Evolutionary conservation across 2,329 filamentous ascomycete genomes (phyloP).

Genomic region (Epichloe sp.): DNA sequence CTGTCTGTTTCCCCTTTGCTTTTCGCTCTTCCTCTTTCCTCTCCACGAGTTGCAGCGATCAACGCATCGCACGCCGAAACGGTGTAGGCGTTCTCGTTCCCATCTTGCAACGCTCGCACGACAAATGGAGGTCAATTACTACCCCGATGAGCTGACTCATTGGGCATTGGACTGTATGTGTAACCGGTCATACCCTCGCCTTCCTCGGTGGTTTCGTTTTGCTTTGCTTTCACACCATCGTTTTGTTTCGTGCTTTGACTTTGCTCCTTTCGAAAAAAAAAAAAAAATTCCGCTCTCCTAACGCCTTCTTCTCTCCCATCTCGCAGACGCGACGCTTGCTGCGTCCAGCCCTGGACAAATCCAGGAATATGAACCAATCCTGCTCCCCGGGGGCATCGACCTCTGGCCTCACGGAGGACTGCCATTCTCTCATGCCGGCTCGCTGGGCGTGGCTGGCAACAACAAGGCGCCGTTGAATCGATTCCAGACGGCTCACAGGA

Average conservation of each 20-base stretch:
- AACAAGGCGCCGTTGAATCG: not conserved
- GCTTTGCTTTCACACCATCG: too few species aligned
- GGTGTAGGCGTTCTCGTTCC: too few species aligned
- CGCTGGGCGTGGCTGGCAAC: not conserved
- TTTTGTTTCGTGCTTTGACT: not conserved
- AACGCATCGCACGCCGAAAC: too few species aligned
- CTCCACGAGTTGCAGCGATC: too few species aligned
- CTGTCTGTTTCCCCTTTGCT: not conserved
- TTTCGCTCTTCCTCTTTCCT: too few species aligned
- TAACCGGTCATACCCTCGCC: not conserved
- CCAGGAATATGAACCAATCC: not conserved
- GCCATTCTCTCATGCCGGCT: not conserved
- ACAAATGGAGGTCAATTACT: not conserved
- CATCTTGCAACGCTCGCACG: not conserved
- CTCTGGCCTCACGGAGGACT: not conserved
- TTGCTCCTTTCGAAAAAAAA: not conserved
- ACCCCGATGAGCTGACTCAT: not conserved
- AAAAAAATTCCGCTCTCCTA: not conserved
- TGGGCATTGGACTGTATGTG: slow-evolving; percentile 1
- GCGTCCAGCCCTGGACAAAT: not conserved
- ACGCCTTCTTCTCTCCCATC: not conserved
- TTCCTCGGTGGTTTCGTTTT: not conserved
- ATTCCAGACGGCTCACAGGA: not conserved
- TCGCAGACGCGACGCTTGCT: not conserved
- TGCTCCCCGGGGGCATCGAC: not conserved